phyloP scores from a whole-genome alignment of 2,329 filamentous ascomycete genomes.

The Conoideocrella luteorostrata region DNA sequence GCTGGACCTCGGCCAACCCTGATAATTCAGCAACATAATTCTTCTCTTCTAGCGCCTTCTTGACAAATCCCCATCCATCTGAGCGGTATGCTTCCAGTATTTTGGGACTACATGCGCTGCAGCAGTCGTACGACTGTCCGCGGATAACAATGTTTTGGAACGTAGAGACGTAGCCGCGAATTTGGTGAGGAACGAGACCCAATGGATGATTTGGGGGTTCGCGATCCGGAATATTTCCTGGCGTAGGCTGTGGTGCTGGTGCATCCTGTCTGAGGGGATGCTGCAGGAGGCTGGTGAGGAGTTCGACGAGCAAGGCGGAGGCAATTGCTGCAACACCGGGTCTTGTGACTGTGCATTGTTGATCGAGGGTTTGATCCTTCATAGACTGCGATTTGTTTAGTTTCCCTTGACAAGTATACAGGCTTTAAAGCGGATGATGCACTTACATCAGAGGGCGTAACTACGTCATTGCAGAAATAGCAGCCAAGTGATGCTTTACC shows the following conservation, averaged over 20 bases:
- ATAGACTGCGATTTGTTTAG: conserved; percentile 58
- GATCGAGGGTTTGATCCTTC: conserved; percentile 91
- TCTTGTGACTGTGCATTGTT: conserved; percentile 95
- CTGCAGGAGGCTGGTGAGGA: conserved; percentile 81
- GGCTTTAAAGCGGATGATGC: neutral
- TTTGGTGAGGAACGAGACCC: conserved; percentile 70
- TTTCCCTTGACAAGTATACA: neutral
- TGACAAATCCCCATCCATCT: conserved; percentile 71
- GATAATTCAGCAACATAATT: conserved; percentile 74
- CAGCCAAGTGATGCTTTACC: conserved; percentile 72
- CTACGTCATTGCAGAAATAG: conserved; percentile 98
- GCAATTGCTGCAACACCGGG: conserved; percentile 90
- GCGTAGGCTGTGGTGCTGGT: conserved; percentile 44
- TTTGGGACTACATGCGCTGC: conserved; percentile 69
- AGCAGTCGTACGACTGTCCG: conserved; percentile 71
- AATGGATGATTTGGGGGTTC: conserved; percentile 55
- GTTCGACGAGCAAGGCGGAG: conserved; percentile 82
- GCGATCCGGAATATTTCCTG: conserved; percentile 40
- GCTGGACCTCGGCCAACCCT: conserved; percentile 66
- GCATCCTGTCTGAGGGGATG: conserved; percentile 67
- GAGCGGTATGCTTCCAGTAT: conserved; percentile 61
- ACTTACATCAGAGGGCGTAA: conserved; percentile 85
- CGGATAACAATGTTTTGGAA: conserved; percentile 70
- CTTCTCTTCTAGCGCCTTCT: conserved; percentile 64
- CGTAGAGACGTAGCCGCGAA: conserved; percentile 68